Conservation (phyloP, 345 rosid species). For the Gynandropsis gynandra region DNA sequence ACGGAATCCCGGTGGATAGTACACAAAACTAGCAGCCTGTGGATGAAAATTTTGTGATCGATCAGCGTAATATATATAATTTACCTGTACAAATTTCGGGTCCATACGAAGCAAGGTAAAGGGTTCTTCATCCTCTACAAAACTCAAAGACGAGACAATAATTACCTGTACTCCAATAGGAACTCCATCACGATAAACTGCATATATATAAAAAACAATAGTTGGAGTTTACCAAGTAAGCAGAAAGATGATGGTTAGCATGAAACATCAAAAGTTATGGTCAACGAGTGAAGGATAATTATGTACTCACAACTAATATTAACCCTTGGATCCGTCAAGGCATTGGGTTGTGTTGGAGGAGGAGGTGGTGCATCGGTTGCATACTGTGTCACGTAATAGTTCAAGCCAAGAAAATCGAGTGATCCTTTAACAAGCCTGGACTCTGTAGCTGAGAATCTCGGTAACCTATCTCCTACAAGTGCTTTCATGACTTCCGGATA, state of each 20-base stretch:
- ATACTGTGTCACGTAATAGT: conserved; percentile 38
- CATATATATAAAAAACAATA: neutral
- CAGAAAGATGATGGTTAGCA: neutral
- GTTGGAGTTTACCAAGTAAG: neutral
- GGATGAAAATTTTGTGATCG: neutral
- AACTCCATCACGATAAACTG: conserved; percentile 14
- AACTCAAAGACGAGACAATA: neutral
- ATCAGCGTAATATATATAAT: neutral
- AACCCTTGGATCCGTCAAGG: conserved; percentile 29
- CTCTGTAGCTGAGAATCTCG: conserved; percentile 32
- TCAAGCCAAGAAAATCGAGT: conserved; percentile 43
- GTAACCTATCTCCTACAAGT: conserved; percentile 31
- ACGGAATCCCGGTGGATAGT: conserved; percentile 15
- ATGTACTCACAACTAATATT: conserved; percentile 24
- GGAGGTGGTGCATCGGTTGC: conserved; percentile 19
- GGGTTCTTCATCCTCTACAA: too few species aligned
- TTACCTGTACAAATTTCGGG: too few species aligned
- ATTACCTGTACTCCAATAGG: conserved; percentile 20
- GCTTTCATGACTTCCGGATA: conserved; percentile 34
- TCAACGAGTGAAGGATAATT: neutral
- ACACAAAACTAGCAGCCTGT: conserved; percentile 2
- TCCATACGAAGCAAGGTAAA: neutral
- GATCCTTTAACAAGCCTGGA: conserved; percentile 38
- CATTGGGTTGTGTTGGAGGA: conserved; percentile 14
- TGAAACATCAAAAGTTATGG: too few species aligned